Percentiles rank a stretch among this genome's conserved stretches.
These are phyloP conservation scores for Pisolithus tinctorius DNA, from an alignment of 768 basidiomycete genomes.

Conservation along the genomic window DNA sequence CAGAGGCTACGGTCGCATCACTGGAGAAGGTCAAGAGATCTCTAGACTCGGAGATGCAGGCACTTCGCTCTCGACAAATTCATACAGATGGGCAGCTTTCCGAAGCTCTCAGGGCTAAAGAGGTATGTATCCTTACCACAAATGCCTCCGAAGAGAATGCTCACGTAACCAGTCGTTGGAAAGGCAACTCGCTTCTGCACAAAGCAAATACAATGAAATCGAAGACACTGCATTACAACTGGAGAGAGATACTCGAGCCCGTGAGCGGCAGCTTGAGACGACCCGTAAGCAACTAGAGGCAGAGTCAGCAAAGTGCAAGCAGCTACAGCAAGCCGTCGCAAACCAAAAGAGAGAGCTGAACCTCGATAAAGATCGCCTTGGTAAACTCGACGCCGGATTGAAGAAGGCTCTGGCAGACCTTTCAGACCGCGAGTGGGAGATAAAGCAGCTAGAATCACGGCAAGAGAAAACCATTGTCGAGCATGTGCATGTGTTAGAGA, in stretches of 20 bases:
- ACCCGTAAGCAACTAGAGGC: constrained; percentile 65
- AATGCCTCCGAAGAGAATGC: neutral
- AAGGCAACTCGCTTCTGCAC: constrained; percentile 64
- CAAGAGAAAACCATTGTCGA: constrained; percentile 99
- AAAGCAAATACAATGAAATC: constrained; percentile 74
- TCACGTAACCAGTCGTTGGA: constrained; percentile 53
- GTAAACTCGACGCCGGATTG: constrained; percentile 72
- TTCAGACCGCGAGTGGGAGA: constrained; percentile 77
- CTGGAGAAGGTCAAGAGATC: constrained; percentile 64
- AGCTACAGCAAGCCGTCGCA: constrained; percentile 61
- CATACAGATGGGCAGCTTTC: constrained; percentile 60
- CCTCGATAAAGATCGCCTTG: constrained; percentile 59
- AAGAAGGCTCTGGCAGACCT: constrained; percentile 77
- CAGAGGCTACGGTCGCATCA: constrained; percentile 44
- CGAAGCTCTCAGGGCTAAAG: constrained; percentile 58
- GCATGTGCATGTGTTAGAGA: constrained; percentile 93
- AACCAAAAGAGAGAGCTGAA: constrained; percentile 64
- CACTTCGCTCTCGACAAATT: constrained; percentile 60
- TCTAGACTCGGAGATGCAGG: constrained; percentile 66
- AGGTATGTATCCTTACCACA: constrained; percentile 42
- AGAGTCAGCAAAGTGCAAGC: constrained; percentile 65
- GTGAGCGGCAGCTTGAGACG: constrained; percentile 66
- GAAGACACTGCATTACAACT: constrained; percentile 84
- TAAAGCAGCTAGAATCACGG: constrained; percentile 76
- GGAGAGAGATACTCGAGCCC: constrained; percentile 73